Conservation (phyloP, 2,329 filamentous ascomycete genomes). For the Truncatella angustata region DNA sequence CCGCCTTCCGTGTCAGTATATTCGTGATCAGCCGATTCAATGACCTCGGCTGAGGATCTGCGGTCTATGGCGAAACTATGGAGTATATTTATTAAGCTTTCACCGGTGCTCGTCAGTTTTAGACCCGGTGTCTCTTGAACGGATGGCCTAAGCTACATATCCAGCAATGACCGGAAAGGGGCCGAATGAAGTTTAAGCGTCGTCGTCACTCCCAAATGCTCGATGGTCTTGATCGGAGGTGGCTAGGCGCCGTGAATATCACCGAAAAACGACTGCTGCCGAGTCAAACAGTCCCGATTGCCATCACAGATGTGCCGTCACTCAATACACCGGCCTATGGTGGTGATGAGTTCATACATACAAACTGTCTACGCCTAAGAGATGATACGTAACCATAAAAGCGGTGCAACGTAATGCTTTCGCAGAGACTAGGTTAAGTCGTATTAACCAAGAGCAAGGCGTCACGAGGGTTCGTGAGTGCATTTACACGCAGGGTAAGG, state of each 20-base stretch:
- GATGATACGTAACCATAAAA: too few species aligned
- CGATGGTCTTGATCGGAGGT: not conserved
- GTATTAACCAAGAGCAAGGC: not conserved
- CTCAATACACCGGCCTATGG: too few species aligned
- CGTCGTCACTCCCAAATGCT: not conserved
- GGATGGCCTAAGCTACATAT: not conserved
- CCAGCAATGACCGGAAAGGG: slow-evolving; percentile 7
- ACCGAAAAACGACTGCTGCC: not conserved
- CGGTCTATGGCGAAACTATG: not conserved
- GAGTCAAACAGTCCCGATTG: not conserved
- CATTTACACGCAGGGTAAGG: too few species aligned
- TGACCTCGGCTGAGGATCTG: not conserved
- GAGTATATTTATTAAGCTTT: not conserved
- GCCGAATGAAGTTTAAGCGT: not conserved
- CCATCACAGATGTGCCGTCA: not conserved
- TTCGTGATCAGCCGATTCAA: not conserved
- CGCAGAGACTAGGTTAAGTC: not conserved
- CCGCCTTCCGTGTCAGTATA: not conserved
- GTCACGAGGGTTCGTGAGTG: not conserved
- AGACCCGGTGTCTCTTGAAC: not conserved
- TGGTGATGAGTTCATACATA: too few species aligned
- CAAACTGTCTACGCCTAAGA: too few species aligned
- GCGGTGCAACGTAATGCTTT: not conserved
- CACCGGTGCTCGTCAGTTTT: not conserved
- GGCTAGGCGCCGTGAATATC: not conserved